These are phyloP conservation scores for Gliomastix tumulicola DNA, from an alignment of 2,329 filamentous ascomycete genomes.

Conservation along the genomic window DNA sequence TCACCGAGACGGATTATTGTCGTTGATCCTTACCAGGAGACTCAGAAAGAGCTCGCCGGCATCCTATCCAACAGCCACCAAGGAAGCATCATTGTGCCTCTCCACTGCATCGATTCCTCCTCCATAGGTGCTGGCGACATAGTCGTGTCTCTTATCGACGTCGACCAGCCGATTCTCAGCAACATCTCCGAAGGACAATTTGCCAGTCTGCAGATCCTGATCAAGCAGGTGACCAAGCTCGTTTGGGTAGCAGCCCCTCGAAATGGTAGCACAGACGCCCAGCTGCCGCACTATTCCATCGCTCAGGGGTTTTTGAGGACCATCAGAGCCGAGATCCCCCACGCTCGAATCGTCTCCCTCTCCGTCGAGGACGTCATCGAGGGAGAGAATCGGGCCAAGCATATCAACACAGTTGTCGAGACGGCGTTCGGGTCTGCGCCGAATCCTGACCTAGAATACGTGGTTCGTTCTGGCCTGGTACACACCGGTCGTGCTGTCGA, in stretches of 20 bases:
- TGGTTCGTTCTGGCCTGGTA: not conserved
- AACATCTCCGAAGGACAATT: not conserved
- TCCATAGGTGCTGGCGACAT: not conserved
- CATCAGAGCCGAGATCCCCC: not conserved
- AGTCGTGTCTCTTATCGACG: not conserved
- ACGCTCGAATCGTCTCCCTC: not conserved
- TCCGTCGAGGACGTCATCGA: not conserved
- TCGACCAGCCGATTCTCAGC: conserved; percentile 1
- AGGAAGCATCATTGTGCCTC: not conserved
- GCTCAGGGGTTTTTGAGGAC: not conserved
- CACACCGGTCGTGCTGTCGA: conserved; percentile 1
- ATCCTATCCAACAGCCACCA: not conserved
- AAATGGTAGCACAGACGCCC: not conserved
- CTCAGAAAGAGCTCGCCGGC: not conserved
- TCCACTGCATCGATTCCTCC: not conserved
- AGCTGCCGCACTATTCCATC: not conserved
- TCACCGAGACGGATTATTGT: not conserved
- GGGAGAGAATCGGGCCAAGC: not conserved
- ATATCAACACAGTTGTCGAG: not conserved
- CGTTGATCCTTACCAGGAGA: not conserved
- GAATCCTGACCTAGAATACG: not conserved
- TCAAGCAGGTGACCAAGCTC: conserved; percentile 1
- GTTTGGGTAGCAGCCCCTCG: conserved; percentile 1
- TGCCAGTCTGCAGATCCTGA: not conserved
- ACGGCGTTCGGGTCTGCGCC: not conserved